Evolutionary conservation across 768 basidiomycete species (phyloP), one percentile per base, ranked within the genome.

Genomic region (Leucosporidium yakuticum): DNA sequence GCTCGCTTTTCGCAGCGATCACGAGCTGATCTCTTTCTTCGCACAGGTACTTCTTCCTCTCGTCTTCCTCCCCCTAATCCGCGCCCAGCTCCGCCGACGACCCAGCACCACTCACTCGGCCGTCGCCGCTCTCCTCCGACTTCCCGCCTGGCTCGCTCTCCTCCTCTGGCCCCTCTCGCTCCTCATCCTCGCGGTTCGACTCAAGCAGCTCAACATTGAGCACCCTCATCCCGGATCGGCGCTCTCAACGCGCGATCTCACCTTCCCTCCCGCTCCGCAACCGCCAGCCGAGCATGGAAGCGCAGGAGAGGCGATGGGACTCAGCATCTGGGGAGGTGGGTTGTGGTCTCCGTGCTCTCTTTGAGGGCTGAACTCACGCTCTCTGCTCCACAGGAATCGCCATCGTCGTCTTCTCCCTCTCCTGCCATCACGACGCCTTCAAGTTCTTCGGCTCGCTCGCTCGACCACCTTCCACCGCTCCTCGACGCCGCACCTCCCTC

Each of bases 341-440:
- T 8, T 2, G 8, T 44, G 39, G 14, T 44, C 60, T 48, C 47
- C 62, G 25, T 47, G 31, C 6, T 8, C 14, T 44, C 14, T 2
- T 7, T 8, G 17, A 44, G 8, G 6, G 11, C 39, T 9, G 2
- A 44, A 9, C 39, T 44, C 8, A 44, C 39, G 8, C 39, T 44
- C 39, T 44, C 6, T 2, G 3, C 6, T 15, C 39, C 6, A 44
- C 39, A 44, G 39, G 50, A 23, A 51, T 62, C 19, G 27, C 68
- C 27, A 69, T 76, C 55, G 68, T 76, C 51, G 56, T 73, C 65
- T 63, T 76, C 29, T 55, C 63, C 4, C 63, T 73, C 49, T 61
- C 69, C n/a, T 58, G 63, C 15, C 64, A 67, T 47, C 75, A 76
- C 47, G 68, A 73, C 32, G 64, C 74, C 25, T 76, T 76, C 61